phyloP scores from a whole-genome alignment of 495 filamentous ascomycete species.

The Xylaria curta region DNA sequence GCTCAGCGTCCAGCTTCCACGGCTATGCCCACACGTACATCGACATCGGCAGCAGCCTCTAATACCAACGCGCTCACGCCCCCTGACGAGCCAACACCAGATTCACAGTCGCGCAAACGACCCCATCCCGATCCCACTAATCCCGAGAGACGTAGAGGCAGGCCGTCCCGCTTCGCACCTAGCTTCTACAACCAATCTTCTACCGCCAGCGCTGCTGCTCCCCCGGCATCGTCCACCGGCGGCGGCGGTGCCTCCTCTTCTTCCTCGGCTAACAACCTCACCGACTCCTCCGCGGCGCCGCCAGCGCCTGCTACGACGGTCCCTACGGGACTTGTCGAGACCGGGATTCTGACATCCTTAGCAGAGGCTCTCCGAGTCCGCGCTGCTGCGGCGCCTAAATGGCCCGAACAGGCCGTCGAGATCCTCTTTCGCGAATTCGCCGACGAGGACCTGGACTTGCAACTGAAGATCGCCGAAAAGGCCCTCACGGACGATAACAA shows the following conservation, averaged over 20 bases:
- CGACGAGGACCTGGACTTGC: slow-evolving; percentile 55
- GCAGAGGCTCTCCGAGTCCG: slow-evolving; percentile 44
- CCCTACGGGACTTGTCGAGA: slow-evolving; percentile 33
- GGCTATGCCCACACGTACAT: slow-evolving; percentile 39
- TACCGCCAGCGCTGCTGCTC: slow-evolving; percentile 19
- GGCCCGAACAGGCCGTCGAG: slow-evolving; percentile 58
- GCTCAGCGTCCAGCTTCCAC: slow-evolving; percentile 38
- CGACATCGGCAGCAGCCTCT: slow-evolving; percentile 40
- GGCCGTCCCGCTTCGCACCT: slow-evolving; percentile 41
- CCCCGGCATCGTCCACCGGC: slow-evolving; percentile 19
- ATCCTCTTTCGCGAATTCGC: slow-evolving; percentile 57
- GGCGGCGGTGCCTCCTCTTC: slow-evolving; percentile 13
- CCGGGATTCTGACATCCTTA: slow-evolving; percentile 40
- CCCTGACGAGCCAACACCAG: slow-evolving; percentile 52
- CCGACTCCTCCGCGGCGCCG: slow-evolving; percentile 8
- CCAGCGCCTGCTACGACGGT: too few species aligned
- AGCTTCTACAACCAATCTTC: slow-evolving; percentile 39
- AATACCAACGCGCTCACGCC: slow-evolving; percentile 52
- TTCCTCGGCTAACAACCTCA: slow-evolving; percentile 8
- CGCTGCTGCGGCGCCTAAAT: slow-evolving; percentile 39
- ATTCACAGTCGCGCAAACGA: slow-evolving; percentile 40
- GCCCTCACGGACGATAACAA: slow-evolving; percentile 58
- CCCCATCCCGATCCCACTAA: slow-evolving; percentile 32
- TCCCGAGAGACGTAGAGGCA: slow-evolving; percentile 53
- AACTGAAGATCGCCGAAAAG: slow-evolving; percentile 60